Evolutionary conservation across 2,329 filamentous ascomycete species (phyloP).

Genomic region (Aspergillus quadrilineatus): DNA sequence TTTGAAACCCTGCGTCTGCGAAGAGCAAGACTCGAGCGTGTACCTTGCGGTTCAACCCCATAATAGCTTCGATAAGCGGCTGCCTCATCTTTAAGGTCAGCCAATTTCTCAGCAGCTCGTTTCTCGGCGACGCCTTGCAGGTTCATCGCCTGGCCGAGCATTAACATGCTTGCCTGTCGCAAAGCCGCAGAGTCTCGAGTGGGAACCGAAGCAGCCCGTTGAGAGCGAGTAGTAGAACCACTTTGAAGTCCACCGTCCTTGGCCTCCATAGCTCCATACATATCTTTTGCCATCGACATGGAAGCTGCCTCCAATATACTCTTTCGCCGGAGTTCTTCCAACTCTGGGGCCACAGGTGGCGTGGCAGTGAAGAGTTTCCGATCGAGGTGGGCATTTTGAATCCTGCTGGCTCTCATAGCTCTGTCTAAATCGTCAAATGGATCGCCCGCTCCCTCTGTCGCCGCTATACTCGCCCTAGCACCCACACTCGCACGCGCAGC

Average conservation of each 20-base stretch:
- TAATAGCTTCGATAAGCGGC: slow-evolving; percentile 76
- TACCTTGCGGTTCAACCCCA: slow-evolving; percentile 53
- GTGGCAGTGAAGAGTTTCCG: slow-evolving; percentile 77
- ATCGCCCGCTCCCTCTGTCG: slow-evolving; percentile 58
- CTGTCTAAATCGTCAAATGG: slow-evolving; percentile 47
- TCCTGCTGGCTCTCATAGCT: slow-evolving; percentile 57
- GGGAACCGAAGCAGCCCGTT: slow-evolving; percentile 32
- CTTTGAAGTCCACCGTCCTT: slow-evolving; percentile 32
- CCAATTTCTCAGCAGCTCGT: slow-evolving; percentile 77
- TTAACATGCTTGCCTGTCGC: slow-evolving; percentile 24
- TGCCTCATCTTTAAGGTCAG: slow-evolving; percentile 72
- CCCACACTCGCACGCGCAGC: slow-evolving; percentile 58
- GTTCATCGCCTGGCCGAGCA: slow-evolving; percentile 35
- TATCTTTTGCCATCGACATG: slow-evolving; percentile 82
- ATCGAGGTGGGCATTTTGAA: slow-evolving; percentile 65
- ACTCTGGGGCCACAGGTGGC: slow-evolving; percentile 69
- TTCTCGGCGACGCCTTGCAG: slow-evolving; percentile 86
- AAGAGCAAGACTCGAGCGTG: slow-evolving; percentile 52
- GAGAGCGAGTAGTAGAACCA: slow-evolving; percentile 32
- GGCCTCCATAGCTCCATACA: slow-evolving; percentile 66
- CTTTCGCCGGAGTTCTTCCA: slow-evolving; percentile 70
- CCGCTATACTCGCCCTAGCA: slow-evolving; percentile 55
- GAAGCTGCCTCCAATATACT: slow-evolving; percentile 78
- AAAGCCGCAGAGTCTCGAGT: slow-evolving; percentile 24
- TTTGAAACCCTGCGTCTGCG: slow-evolving; percentile 66